Conservation (phyloP, 805 yeast genomes). For the Candida succiphila region DNA sequence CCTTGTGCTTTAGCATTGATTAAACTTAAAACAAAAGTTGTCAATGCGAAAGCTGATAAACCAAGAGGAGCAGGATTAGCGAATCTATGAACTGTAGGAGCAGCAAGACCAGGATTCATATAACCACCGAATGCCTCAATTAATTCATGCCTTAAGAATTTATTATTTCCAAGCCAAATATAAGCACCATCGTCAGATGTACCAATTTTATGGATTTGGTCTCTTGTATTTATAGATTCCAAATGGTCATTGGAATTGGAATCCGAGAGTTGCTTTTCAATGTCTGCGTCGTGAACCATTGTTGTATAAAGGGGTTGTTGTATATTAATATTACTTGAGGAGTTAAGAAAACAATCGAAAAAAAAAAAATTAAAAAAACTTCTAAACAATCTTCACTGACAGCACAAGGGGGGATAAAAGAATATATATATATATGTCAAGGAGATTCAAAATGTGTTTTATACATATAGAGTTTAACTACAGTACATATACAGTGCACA, state of each 20-base stretch:
- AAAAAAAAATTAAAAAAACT: no score
- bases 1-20: slow-evolving; percentile 62
- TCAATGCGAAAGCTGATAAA: slow-evolving; percentile 58
- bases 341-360: no score
- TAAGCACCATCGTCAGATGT: slow-evolving; percentile 53
- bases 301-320: no score
- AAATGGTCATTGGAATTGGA: slow-evolving; percentile 1
- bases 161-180: slow-evolving; percentile 62
- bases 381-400: no score
- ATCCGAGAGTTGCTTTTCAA: slow-evolving; percentile 12
- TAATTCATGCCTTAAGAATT: slow-evolving; percentile 52
- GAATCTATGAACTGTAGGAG: slow-evolving; percentile 47
- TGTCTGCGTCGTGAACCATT: slow-evolving; percentile 5
- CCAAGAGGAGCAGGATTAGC: slow-evolving; percentile 78
- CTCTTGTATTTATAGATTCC: not conserved
- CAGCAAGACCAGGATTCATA: slow-evolving; percentile 56
- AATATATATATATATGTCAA: no score
- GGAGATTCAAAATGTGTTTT: no score
- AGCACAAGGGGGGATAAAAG: no score
- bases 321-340: no score
- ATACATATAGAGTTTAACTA: no score
- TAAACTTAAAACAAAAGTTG: slow-evolving; percentile 56
- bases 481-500: no score
- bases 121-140: slow-evolving; percentile 75
- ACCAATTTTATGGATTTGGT: slow-evolving; percentile 19